Percentiles rank a stretch among this genome's conserved stretches.
Conservation (phyloP, 163 green algal species). For the Volvox carteri region DNA sequence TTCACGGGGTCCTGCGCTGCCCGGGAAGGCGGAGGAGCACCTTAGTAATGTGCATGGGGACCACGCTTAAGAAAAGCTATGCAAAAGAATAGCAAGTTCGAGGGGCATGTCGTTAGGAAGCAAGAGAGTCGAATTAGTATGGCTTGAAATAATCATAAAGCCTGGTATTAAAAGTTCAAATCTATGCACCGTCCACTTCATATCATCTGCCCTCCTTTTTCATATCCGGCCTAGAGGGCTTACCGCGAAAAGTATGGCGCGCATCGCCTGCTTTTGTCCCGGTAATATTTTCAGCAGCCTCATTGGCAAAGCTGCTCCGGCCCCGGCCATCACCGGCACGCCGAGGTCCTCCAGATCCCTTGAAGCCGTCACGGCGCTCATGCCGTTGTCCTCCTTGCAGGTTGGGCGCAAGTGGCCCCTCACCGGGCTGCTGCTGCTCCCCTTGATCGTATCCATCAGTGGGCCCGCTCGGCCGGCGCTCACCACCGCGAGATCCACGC, state of each 20-base stretch:
- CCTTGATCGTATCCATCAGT: not conserved
- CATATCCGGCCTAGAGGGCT: no score
- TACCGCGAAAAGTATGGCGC: constrained; percentile 21
- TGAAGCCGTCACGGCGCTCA: not conserved
- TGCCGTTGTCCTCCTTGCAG: constrained; percentile 13
- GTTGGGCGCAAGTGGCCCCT: not conserved
- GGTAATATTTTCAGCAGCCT: not conserved
- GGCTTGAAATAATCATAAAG: no score
- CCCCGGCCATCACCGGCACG: constrained; percentile 5
- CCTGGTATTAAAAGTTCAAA: no score
- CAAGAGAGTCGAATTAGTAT: no score
- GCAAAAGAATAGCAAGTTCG: no score
- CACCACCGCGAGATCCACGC: not conserved
- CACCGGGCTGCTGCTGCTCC: constrained; percentile 7
- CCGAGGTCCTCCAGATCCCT: not conserved
- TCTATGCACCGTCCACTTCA: no score
- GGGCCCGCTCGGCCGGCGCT: not conserved
- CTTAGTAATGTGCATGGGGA: no score
- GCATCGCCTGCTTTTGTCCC: constrained; percentile 9
- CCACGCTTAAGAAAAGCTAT: no score
- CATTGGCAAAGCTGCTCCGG: constrained; percentile 19
- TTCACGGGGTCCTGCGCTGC: constrained; percentile 32
- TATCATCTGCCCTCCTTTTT: no score
- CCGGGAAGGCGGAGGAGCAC: not conserved
- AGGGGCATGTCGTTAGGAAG: no score